Evolutionary conservation across 1,284 basidiomycete species (phyloP).

Genomic region (Ustilago sp.): DNA sequence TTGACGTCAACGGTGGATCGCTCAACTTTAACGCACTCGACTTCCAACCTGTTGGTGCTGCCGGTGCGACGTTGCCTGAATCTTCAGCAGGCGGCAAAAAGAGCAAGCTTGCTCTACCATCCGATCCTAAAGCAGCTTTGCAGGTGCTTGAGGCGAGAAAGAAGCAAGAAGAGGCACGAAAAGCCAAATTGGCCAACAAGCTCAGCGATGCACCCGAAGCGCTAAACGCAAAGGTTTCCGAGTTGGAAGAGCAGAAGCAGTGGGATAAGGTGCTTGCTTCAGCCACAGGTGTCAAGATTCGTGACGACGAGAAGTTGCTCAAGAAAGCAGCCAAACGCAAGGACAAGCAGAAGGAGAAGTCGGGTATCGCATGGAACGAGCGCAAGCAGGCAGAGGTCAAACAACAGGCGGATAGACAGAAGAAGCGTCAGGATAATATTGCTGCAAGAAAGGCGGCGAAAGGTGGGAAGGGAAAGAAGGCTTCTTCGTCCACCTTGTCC

Average conservation of each 20-base stretch:
- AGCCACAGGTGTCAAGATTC: slow-evolving; percentile 65
- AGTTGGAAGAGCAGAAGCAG: slow-evolving; percentile 55
- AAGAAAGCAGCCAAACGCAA: slow-evolving; percentile 65
- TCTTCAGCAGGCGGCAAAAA: slow-evolving; percentile 45
- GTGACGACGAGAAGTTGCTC: slow-evolving; percentile 65
- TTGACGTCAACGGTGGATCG: slow-evolving; percentile 38
- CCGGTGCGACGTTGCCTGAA: slow-evolving; percentile 26
- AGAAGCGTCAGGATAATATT: slow-evolving; percentile 65
- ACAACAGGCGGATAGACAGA: slow-evolving; percentile 60
- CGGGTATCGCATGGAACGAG: slow-evolving; percentile 63
- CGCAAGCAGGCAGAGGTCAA: slow-evolving; percentile 53
- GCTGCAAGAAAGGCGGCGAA: slow-evolving; percentile 57
- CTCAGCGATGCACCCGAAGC: slow-evolving; percentile 47
- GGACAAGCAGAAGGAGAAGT: slow-evolving; percentile 65
- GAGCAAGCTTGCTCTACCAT: slow-evolving; percentile 60
- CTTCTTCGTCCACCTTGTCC: slow-evolving; percentile 27
- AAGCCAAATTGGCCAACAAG: slow-evolving; percentile 48
- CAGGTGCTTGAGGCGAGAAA: slow-evolving; percentile 64
- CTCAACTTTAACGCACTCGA: slow-evolving; percentile 55
- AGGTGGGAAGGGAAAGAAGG: slow-evolving; percentile 47
- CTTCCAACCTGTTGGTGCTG: slow-evolving; percentile 48
- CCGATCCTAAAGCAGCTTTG: slow-evolving; percentile 65
- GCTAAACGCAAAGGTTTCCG: slow-evolving; percentile 44
- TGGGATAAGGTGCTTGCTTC: slow-evolving; percentile 65
- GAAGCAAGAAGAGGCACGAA: slow-evolving; percentile 48